These are phyloP conservation scores for Pulicaria dysenterica DNA, from an alignment of 129 eudicot species.

Conservation along the genomic window DNA sequence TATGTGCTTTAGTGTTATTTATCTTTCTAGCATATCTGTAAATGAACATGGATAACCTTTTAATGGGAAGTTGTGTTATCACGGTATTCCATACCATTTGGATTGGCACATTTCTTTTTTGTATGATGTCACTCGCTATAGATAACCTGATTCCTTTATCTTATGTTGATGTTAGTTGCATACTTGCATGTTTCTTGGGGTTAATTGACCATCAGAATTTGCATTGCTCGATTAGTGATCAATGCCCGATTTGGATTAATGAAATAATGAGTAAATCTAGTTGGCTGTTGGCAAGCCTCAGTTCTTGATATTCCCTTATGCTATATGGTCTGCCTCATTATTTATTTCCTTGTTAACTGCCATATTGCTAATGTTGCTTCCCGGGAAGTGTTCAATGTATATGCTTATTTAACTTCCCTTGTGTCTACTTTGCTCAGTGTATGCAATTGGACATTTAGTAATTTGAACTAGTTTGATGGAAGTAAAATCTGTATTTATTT, in stretches of 20 bases:
- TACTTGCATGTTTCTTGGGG: neutral
- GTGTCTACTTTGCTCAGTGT: neutral
- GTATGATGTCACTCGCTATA: neutral
- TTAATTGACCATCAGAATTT: neutral
- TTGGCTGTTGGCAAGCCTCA: constrained; percentile 2
- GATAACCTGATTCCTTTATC: neutral
- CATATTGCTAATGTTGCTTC: neutral
- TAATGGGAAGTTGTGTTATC: neutral
- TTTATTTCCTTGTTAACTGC: neutral
- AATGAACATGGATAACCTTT: neutral
- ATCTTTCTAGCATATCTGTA: neutral
- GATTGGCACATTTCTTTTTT: neutral
- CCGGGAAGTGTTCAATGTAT: neutral
- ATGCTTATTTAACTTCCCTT: neutral
- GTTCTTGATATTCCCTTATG: neutral
- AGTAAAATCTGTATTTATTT: constrained; percentile 1
- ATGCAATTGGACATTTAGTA: constrained; percentile 6
- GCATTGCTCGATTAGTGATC: neutral
- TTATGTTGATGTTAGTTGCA: neutral
- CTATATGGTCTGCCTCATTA: neutral
- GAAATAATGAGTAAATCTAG: neutral
- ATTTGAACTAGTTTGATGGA: neutral
- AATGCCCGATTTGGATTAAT: neutral
- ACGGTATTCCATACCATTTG: constrained; percentile 5
- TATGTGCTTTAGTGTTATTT: neutral